These are phyloP conservation scores for Draba incana DNA, from an alignment of 345 rosid species.

Conservation along the genomic window DNA sequence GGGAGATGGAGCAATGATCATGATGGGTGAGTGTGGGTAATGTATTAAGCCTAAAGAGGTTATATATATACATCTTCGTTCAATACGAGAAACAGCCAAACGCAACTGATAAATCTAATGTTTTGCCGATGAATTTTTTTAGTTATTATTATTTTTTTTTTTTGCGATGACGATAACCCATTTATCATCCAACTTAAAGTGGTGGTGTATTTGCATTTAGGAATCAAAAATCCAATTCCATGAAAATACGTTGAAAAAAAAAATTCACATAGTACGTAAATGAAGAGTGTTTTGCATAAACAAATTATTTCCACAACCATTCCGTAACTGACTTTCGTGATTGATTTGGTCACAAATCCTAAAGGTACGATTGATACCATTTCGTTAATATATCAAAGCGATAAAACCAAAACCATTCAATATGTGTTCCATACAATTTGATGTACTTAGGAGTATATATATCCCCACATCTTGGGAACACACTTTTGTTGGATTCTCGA, in stretches of 20 bases:
- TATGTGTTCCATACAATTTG: slow-evolving; percentile 9
- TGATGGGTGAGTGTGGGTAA: background rate
- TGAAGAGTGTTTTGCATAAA: background rate
- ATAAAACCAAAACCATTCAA: background rate
- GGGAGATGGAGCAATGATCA: background rate
- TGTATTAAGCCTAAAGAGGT: no score
- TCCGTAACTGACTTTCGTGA: no score
- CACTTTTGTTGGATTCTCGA: slow-evolving; percentile 29
- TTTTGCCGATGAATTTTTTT: no score
- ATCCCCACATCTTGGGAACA: slow-evolving; percentile 3
- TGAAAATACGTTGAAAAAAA: background rate
- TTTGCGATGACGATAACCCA: no score
- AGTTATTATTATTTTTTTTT: no score
- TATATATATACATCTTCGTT: no score
- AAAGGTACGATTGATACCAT: background rate
- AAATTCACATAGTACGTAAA: no score
- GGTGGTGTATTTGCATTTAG: no score
- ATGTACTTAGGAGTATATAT: background rate
- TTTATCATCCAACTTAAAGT: no score
- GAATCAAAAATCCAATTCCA: background rate
- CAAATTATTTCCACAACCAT: background rate
- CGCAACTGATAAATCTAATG: no score
- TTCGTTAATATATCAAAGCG: background rate
- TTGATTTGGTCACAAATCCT: no score
- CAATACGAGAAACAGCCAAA: no score